Base-by-base conservation (phyloP, 345 rosid genomes). In the Syzygium jambos region DNA sequence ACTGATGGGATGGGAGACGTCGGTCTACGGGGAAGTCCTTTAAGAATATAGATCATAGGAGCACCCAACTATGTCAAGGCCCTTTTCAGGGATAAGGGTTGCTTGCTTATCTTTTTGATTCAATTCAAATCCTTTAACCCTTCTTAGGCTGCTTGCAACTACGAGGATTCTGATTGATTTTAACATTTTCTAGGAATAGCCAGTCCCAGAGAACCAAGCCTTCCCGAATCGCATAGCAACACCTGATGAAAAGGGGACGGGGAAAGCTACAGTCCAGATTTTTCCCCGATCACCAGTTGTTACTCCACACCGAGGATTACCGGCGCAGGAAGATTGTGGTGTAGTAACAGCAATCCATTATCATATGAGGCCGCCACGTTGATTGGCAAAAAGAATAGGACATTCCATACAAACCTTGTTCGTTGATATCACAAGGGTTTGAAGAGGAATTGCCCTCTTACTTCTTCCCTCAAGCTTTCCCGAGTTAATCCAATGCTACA, bases 381-480 rank as follows among this genome's bases (percentile, higher is more conserved):
- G n/a, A 61, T 13, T 61, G 73, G 73, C 55, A 95, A 83, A 73
- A 95, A 92, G 94, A 94, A 93, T 61, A 86, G 88, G 90, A 94
- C 90, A 61, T 61, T n/a, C 19, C 38, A 3, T 61, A 61, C 30
- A 61, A 61, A 61, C n/a, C 73, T n/a, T 1, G 34, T n/a, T 61
- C 34, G 17, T 13, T 61, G 73, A 61, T n/a, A 14, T n/a, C 34
- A 61, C 16, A 29, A n/a, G 19, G 73, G 38, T 19, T 61, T 61
- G 17, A 61, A 61, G 73, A 61, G 34, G 73, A 15, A 61, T n/a
- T 61, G 38, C 19, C 16, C 4, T 13, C 16, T 61, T 61, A 61
- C 38, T 61, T 61, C 19, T 61, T 61, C n/a, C 6, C 34, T 7
- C 34, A n/a, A 61, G 38, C 73, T 16, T 61, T n/a, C 73, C 73